A percentile compares a stretch with the other conserved stretches of the same genome.
phyloP scores from a whole-genome alignment of 169 alveolate genomes.

The Plasmodium adleri region DNA sequence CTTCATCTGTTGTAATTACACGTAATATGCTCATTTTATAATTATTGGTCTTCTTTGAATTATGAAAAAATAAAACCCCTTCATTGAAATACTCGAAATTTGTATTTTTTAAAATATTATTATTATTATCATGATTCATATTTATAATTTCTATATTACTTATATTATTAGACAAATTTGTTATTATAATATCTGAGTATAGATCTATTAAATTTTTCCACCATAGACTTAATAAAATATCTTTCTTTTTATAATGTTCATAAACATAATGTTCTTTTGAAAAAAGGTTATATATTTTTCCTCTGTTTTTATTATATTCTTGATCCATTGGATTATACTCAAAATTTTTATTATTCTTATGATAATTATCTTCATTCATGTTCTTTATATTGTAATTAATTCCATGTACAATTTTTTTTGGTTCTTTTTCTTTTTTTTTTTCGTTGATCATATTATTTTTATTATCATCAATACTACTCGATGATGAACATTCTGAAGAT shows the following conservation, averaged over 20 bases:
- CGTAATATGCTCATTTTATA: constrained; percentile 71
- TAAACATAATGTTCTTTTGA: constrained; percentile 33
- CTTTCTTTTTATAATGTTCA: constrained; percentile 46
- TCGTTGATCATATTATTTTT: too few species aligned
- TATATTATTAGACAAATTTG: constrained; percentile 39
- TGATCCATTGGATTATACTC: neutral
- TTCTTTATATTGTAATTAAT: neutral
- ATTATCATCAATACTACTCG: neutral
- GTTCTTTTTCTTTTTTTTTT: too few species aligned
- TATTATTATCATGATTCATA: constrained; percentile 5
- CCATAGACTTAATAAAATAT: constrained; percentile 39
- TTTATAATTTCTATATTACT: constrained; percentile 49
- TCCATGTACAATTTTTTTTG: neutral
- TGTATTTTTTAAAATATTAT: neutral
- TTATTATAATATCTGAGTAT: constrained; percentile 60
- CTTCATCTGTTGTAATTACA: constrained; percentile 49
- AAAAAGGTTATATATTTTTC: constrained; percentile 2
- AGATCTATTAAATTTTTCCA: constrained; percentile 62
- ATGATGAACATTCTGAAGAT: neutral
- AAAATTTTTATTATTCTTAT: neutral
- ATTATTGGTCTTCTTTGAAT: constrained; percentile 33
- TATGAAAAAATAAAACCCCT: constrained; percentile 51
- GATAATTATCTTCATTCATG: neutral
- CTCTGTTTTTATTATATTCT: neutral
- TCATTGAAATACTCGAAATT: constrained; percentile 30